phyloP scores from a whole-genome alignment of 768 basidiomycete genomes.

The Lyophyllum decastes region DNA sequence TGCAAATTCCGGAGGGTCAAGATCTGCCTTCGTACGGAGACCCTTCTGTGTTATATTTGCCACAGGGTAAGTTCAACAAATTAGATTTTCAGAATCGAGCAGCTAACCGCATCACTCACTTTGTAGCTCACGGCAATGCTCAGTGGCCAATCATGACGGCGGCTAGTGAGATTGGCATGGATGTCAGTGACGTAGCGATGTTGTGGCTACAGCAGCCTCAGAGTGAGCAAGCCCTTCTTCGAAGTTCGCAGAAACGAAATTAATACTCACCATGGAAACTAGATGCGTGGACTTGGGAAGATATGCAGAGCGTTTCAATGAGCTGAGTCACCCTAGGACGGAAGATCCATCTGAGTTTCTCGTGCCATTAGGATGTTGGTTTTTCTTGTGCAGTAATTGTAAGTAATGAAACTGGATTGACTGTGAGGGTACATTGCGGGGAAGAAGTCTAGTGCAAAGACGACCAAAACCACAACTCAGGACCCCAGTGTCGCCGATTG shows the following conservation, averaged over 20 bases:
- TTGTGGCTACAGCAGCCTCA: conserved; percentile 14
- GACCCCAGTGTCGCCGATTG: no score
- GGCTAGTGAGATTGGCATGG: conserved; percentile 10
- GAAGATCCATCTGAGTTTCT: neutral
- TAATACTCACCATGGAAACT: neutral
- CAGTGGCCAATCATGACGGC: conserved; percentile 10
- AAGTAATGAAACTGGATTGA: neutral
- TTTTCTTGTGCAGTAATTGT: neutral
- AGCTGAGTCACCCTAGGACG: neutral
- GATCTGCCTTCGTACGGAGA: neutral
- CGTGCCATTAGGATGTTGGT: neutral
- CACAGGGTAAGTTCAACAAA: neutral
- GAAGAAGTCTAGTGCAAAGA: neutral
- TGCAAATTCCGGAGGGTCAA: neutral
- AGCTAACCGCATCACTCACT: neutral
- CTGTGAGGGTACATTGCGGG: neutral
- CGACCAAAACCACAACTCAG: neutral
- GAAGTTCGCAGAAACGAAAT: no score
- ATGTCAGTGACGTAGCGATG: conserved; percentile 14
- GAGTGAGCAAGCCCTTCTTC: conserved; percentile 7
- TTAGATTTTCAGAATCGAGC: neutral
- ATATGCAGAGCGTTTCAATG: neutral
- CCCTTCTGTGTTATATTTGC: neutral
- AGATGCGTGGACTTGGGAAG: conserved; percentile 13
- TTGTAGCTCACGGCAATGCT: neutral